Evolutionary conservation across 2,329 filamentous ascomycete species (phyloP), one percentile per base, ranked within the genome.

Genomic region (Furcasterigmium sp.): DNA sequence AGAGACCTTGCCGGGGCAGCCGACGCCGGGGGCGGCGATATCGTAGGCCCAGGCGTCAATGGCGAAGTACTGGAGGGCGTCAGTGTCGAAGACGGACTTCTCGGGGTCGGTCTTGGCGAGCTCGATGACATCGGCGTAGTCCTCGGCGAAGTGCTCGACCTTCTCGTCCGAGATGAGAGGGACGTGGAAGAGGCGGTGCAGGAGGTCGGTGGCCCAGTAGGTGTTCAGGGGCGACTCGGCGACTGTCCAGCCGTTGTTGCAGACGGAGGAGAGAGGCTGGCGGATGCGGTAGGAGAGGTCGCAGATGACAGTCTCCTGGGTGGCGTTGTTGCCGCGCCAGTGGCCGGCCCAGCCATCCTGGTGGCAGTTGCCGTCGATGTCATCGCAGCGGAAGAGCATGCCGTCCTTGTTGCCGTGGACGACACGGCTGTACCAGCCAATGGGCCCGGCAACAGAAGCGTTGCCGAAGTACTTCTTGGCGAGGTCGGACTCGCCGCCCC

Each of bases 251-350:
- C 82, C 83, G 15, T 73, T 64, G 20, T 69, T 71, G 59, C 84
- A 87, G 54, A 86, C 68, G 23, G 72, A 70, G 40, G 73, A 67
- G 8, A 87, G 72, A 17, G 70, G 72, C 28, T 70, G 73, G 39
- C 82, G 78, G 37, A 69, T 70, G 29, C 64, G 55, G 60, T 79
- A 87, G 2, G 80, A 84, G 2, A 76, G 66, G 5, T 73, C 70
- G 61, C 83, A 87, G 60, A 87, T 85, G 50, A 86, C 83, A 3
- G 82, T 87, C 60, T 87, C 82, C 1, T 70, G 62, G 3, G 80
- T 80, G 3, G 73, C 82, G 47, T 86, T 86, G 20, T 60, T 55
- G 35, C 82, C 82, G 43, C 84, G 77, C 76, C 76, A 84, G 66
- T 87, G 82, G 26, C 83, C 83, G 37, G 69, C 83, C 74, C 76